Conservation (phyloP, 2,329 filamentous ascomycete species). For the Grosmannia serpens region DNA sequence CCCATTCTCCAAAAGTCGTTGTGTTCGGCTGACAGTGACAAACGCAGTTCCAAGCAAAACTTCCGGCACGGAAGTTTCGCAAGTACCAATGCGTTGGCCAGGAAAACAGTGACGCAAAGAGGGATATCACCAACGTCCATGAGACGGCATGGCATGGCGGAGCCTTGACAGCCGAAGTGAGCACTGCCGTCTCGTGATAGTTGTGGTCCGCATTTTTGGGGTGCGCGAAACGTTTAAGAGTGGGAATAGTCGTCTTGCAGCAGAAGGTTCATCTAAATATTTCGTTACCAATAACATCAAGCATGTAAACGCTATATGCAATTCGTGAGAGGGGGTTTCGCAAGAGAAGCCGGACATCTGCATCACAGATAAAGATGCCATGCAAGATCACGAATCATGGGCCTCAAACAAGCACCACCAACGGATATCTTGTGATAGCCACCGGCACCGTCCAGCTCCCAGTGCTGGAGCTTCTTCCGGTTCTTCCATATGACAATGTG, state of each 20-base stretch:
- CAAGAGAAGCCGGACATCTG: too few relatives aligned
- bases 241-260: background rate
- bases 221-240: too few relatives aligned
- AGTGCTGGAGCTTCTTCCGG: conserved; percentile 3
- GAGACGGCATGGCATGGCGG: background rate
- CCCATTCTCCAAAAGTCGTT: conserved; percentile 1
- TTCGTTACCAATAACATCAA: too few relatives aligned
- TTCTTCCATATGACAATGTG: conserved; percentile 16
- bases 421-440: too few relatives aligned
- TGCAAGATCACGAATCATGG: background rate
- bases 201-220: too few relatives aligned
- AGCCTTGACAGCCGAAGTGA: background rate
- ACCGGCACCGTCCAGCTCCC: conserved; percentile 1
- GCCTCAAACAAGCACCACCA: too few relatives aligned
- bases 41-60: conserved; percentile 21
- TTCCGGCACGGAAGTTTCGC: conserved; percentile 30
- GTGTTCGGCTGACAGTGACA: conserved; percentile 1
- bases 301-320: too few relatives aligned
- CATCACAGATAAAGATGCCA: background rate
- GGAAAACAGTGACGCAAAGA: background rate
- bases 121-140: conserved; percentile 9
- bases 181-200: conserved; percentile 9
- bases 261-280: background rate
- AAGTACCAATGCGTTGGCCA: conserved; percentile 20
- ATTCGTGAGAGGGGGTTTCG: too few relatives aligned